A percentile compares a stretch with the other conserved stretches of the same genome.
Conservation (phyloP, 2,329 filamentous ascomycete species). For the Talaromyces atroroseus region DNA sequence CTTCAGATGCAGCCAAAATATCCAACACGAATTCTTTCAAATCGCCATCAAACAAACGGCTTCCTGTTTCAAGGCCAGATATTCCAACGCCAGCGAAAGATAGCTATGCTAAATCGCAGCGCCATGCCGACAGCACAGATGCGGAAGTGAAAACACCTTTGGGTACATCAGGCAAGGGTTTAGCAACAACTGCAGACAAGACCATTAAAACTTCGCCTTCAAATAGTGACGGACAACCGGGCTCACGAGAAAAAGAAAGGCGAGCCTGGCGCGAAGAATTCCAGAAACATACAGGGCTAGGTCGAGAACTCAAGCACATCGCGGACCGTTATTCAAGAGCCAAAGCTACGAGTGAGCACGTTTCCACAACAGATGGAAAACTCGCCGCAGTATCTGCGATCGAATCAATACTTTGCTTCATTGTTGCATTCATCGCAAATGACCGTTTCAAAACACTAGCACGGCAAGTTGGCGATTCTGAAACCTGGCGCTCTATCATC, state of each 20-base stretch:
- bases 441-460: constrained; percentile 33
- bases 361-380: constrained; percentile 30
- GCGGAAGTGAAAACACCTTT: constrained; percentile 37
- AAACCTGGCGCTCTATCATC: constrained; percentile 44
- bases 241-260: constrained; percentile 30
- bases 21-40: constrained; percentile 5
- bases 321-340: constrained; percentile 31
- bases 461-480: constrained; percentile 35
- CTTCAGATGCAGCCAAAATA: not conserved
- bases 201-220: constrained; percentile 25
- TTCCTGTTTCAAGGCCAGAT: constrained; percentile 19
- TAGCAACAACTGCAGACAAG: constrained; percentile 22
- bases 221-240: constrained; percentile 19
- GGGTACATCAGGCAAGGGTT: constrained; percentile 23
- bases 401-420: constrained; percentile 45
- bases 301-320: constrained; percentile 43
- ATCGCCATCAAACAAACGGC: constrained; percentile 17
- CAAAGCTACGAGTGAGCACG: constrained; percentile 20
- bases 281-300: constrained; percentile 38
- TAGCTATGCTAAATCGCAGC: constrained; percentile 31
- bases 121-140: constrained; percentile 36
- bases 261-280: constrained; percentile 41
- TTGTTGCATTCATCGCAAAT: constrained; percentile 42
- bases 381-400: constrained; percentile 36
- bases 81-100: constrained; percentile 42